A percentile compares a stretch with the other conserved stretches of the same genome.
phyloP scores from a whole-genome alignment of 805 yeast genomes.

The Saccharomycopsis sp. region DNA sequence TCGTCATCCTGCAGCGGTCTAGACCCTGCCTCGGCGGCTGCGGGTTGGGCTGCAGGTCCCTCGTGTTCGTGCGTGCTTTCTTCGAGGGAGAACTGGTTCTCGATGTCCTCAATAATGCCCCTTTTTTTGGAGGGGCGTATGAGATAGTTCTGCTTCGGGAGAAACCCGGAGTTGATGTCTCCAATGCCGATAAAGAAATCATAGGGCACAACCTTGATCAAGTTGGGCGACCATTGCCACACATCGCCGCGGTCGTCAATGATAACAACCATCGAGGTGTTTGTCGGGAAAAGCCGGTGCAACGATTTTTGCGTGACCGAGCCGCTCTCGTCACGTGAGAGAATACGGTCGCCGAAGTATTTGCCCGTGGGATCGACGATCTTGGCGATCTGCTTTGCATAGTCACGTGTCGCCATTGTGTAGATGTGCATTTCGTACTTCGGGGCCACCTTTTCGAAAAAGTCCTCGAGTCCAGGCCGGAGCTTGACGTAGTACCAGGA shows the following conservation, averaged over 20 bases:
- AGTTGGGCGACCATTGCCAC: slow-evolving; percentile 94
- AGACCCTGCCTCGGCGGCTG: slow-evolving; percentile 5
- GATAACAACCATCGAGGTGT: slow-evolving; percentile 91
- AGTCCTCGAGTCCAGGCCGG: slow-evolving; percentile 78
- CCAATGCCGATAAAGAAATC: slow-evolving; percentile 97
- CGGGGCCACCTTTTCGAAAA: slow-evolving; percentile 55
- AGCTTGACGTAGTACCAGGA: slow-evolving; percentile 91
- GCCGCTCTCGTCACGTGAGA: slow-evolving; percentile 93
- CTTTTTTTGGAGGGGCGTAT: slow-evolving; percentile 60
- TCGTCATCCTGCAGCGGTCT: slow-evolving; percentile 20
- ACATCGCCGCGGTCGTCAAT: slow-evolving; percentile 98
- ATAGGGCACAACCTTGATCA: slow-evolving; percentile 89
- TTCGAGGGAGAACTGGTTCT: slow-evolving; percentile 33
- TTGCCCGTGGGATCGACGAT: slow-evolving; percentile 86
- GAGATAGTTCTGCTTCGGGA: slow-evolving; percentile 66
- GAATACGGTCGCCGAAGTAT: slow-evolving; percentile 84
- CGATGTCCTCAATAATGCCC: slow-evolving; percentile 49
- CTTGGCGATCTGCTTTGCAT: slow-evolving; percentile 82
- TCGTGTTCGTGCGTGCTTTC: slow-evolving; percentile 12
- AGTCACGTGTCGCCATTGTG: slow-evolving; percentile 96
- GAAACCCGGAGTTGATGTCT: slow-evolving; percentile 86
- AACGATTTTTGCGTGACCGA: slow-evolving; percentile 83
- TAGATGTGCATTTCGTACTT: slow-evolving; percentile 88
- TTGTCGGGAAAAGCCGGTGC: slow-evolving; percentile 86
- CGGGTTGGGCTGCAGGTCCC: background rate